Percentiles rank a stretch among this genome's conserved stretches.
phyloP scores from a whole-genome alignment of 257 asterid genomes.

The Lycium ferocissimum region DNA sequence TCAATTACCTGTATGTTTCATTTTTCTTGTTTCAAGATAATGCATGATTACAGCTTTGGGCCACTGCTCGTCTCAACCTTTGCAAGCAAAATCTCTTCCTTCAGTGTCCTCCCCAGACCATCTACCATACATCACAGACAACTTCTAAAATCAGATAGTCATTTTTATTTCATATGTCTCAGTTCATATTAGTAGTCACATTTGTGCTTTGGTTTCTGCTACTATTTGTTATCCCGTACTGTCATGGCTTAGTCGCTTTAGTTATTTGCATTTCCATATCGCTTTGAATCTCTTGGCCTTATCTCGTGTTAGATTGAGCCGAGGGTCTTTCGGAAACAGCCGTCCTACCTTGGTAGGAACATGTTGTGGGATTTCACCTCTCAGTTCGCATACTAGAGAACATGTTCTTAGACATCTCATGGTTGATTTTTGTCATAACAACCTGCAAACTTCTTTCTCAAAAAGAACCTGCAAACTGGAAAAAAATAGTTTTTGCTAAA shows the following conservation, averaged over 20 bases:
- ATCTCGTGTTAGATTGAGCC: no score
- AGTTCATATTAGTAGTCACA: no score
- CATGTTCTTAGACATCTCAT: background rate
- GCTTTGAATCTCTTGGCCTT: no score
- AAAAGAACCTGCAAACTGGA: background rate
- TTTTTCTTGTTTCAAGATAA: background rate
- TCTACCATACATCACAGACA: background rate
- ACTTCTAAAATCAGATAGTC: conserved; percentile 9
- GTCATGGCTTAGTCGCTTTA: no score
- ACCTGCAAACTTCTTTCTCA: background rate
- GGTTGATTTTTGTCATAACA: background rate
- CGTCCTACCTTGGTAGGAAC: no score
- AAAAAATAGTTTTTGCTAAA: background rate
- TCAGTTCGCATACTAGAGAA: conserved; percentile 9
- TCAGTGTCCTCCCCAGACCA: background rate
- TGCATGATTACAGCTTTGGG: background rate
- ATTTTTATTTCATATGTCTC: background rate
- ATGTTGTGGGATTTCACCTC: no score
- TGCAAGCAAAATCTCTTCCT: background rate
- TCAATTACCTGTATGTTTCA: background rate
- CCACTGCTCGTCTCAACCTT: conserved; percentile 8
- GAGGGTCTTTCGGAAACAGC: no score
- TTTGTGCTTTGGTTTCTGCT: no score
- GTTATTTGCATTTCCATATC: no score
- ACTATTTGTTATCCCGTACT: no score